Evolutionary conservation across 257 asterid genomes (phyloP).

Genomic region (Solanum ossicruentum): DNA sequence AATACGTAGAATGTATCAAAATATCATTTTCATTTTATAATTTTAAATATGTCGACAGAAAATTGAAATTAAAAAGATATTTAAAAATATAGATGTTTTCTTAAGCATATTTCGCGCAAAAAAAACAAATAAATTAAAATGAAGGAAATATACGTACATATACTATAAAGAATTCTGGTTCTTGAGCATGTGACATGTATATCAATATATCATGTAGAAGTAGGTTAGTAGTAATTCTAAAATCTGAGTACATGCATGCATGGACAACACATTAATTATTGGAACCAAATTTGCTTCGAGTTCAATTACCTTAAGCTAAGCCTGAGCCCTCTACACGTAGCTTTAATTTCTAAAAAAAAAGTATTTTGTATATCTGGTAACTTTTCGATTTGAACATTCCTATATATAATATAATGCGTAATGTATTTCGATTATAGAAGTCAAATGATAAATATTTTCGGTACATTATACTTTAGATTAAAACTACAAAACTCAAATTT

Average conservation of each 20-base stretch:
- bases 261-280: background rate
- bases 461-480: background rate
- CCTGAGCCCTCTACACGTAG: too few species aligned
- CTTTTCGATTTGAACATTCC: background rate
- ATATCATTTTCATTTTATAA: too few species aligned
- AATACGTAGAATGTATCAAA: too few species aligned
- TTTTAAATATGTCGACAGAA: too few species aligned
- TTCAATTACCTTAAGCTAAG: background rate
- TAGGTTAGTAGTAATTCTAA: background rate
- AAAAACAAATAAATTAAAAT: too few species aligned
- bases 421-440: background rate
- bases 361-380: background rate
- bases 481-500: background rate
- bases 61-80: too few species aligned
- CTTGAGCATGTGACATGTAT: background rate
- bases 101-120: too few species aligned
- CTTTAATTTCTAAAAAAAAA: too few species aligned
- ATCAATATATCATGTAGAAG: background rate
- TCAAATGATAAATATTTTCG: background rate
- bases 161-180: background rate
- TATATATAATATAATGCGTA: too few species aligned
- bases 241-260: background rate
- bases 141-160: too few species aligned
- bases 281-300: background rate
- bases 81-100: too few species aligned